Base-by-base conservation (phyloP, 129 eudicot species). In the Chrysanthemum makinoi region DNA sequence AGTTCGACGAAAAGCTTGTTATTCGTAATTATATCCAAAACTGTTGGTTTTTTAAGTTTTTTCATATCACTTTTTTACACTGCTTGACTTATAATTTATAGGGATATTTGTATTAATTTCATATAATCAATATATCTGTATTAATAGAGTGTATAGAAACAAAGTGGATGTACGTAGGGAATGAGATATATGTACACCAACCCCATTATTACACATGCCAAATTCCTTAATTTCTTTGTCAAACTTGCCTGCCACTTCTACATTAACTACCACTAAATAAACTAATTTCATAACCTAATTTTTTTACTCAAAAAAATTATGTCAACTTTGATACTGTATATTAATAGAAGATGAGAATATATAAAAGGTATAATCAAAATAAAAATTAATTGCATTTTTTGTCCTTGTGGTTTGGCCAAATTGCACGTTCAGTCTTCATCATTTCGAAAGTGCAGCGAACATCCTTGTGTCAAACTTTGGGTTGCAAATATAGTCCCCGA, bases 211-310 rank as follows among this genome's bases (percentile, higher is more conserved):
- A 67, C 47, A 50, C 60, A 67, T 67, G 72, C 72, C 26, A 67
- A 28, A 2, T 50, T 50, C n/a, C 72, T 53, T 49, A 50, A 67
- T 24, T 8, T 50, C 48, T 39, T 5, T 50, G 72, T 67, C 47
- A 67, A 67, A 24, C 59, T 67, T 50, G 72, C 72, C 72, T 50
- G 72, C 72, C 65, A 59, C 65, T 24, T 65, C 53, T 17, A 43
- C 22, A 39, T 65, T 51, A 65, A 44, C 28, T 17, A 8, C 16
- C 72, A 65, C 69, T 39, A 65, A 18, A n/a, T 65, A 65, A 30
- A 43, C 18, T 49, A 49, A 13, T 48, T 66, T 5, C 58, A 18
- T n/a, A 16, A 53, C 58, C 58, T 53, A 53, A 6, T 53, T 8
- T 53, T 28, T 28, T 35, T 6, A 0, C 8, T 35, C 44, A 5